Evolutionary conservation across 192 early-diverging fungal genomes (phyloP).

Genomic region (Pilobolus umbonatus): DNA sequence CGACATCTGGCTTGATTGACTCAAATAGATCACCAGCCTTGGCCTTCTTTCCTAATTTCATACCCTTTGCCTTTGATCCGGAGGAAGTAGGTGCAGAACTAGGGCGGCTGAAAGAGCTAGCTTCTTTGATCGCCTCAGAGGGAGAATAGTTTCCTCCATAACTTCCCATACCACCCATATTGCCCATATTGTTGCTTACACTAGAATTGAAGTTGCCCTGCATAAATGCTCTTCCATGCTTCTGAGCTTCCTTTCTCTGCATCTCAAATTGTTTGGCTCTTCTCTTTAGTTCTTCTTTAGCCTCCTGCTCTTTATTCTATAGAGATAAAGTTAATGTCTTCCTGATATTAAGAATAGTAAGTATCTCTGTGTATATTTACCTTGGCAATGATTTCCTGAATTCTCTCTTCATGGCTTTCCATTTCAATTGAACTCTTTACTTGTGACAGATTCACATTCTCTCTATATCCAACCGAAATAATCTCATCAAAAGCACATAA

Average conservation of each 20-base stretch:
- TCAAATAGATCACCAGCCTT: constrained; percentile 77
- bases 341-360: no score
- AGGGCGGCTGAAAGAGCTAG: constrained; percentile 22
- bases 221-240: constrained; percentile 41
- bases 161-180: background rate
- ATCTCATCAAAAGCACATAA: constrained; percentile 95
- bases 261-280: constrained; percentile 88
- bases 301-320: constrained; percentile 92
- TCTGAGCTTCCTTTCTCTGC: constrained; percentile 77
- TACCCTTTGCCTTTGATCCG: constrained; percentile 70
- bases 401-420: constrained; percentile 98
- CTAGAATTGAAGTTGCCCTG: constrained; percentile 50
- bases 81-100: constrained; percentile 30
- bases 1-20: constrained; percentile 81
- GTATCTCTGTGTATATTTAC: no score
- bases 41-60: constrained; percentile 92
- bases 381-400: constrained; percentile 92
- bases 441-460: constrained; percentile 87
- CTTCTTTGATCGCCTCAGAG: constrained; percentile 19
- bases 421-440: constrained; percentile 93
- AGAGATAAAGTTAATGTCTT: background rate
- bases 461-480: constrained; percentile 84
- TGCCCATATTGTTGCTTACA: constrained; percentile 28
- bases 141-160: constrained; percentile 31
- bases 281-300: constrained; percentile 93